Conservation (phyloP, 2,329 filamentous ascomycete species). For the Xylariomycetidae sp. region DNA sequence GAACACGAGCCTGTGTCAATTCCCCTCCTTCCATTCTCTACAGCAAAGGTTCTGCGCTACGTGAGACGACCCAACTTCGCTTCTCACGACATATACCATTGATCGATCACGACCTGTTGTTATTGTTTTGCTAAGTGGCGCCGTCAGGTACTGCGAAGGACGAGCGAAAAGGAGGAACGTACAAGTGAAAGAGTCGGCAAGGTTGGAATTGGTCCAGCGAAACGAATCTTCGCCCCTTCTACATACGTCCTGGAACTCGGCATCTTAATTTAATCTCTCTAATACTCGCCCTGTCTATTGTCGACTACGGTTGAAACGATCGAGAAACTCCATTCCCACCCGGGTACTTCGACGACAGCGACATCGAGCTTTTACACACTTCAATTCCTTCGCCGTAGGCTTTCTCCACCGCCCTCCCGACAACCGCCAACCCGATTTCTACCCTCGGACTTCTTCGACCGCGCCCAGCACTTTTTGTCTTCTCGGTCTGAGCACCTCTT, state of each 20-base stretch:
- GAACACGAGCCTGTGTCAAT: conserved; percentile 22
- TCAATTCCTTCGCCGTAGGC: conserved; percentile 9
- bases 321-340: too few species aligned
- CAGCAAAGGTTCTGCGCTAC: conserved; percentile 12
- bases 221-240: too few species aligned
- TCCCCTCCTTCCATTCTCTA: conserved; percentile 17
- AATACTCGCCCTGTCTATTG: too few species aligned
- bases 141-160: conserved; percentile 21
- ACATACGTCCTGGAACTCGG: too few species aligned
- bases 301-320: too few species aligned
- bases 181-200: too few species aligned
- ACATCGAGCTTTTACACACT: conserved; percentile 4
- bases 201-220: too few species aligned
- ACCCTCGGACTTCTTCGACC: too few species aligned
- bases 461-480: too few species aligned
- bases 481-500: too few species aligned
- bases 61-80: conserved; percentile 21
- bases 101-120: too few species aligned
- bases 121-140: conserved; percentile 16
- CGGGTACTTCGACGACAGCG: conserved; percentile 2
- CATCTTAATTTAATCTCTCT: too few species aligned
- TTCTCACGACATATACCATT: conserved; percentile 19
- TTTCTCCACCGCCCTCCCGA: conserved; percentile 16
- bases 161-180: conserved; percentile 8
- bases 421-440: conserved; percentile 1